Evolutionary conservation across 768 basidiomycete species (phyloP), one percentile per base, ranked within the genome.

Genomic region (Leccinellum albellum): DNA sequence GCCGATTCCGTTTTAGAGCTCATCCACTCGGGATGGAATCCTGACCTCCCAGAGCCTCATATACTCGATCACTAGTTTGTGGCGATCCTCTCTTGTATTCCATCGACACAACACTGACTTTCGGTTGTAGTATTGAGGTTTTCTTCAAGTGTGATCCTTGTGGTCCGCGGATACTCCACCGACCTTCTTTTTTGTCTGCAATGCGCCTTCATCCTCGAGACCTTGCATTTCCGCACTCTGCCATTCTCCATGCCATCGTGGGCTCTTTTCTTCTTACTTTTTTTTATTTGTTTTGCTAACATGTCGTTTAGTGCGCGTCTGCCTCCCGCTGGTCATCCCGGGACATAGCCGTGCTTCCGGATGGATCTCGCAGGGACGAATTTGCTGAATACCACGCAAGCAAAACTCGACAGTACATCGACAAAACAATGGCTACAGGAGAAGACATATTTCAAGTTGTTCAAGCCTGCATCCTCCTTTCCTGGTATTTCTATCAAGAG

Each of bases 121-220:
- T 3, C 12, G 17, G 29, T 50, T 58, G 14, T 63, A 94, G 91
- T 59, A 83, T 96, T 66, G 90, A 94, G 33, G 77, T 89, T 12
- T 97, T 94, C 74, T 97, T 96, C 73, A 83, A 84, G 67, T 87
- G 86, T 64, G 92, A 94, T 69, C 92, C 93, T 44, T 92, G 91
- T 65, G 85, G 89, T 47, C 87, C 92, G 24, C 83, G 90, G 47
- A 85, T 95, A 51, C 76, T 97, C 33, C 92, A 96, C 68, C 83
- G 84, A 10, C 83, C 87, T 13, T 86, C 88, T 9, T 91, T 97
- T 70, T 73, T 93, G 24, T 80, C 88, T 15, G 87, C 90, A 4
- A 81, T 96, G 81, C 82, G 82, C 61, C 75, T 94, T 46, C 84
- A 91, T 50, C 92, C 94, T 3, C 80, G 83, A 55, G 89, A 93